phyloP scores from a whole-genome alignment of 208 protist genomes.

The Leptomonas seymouri region DNA sequence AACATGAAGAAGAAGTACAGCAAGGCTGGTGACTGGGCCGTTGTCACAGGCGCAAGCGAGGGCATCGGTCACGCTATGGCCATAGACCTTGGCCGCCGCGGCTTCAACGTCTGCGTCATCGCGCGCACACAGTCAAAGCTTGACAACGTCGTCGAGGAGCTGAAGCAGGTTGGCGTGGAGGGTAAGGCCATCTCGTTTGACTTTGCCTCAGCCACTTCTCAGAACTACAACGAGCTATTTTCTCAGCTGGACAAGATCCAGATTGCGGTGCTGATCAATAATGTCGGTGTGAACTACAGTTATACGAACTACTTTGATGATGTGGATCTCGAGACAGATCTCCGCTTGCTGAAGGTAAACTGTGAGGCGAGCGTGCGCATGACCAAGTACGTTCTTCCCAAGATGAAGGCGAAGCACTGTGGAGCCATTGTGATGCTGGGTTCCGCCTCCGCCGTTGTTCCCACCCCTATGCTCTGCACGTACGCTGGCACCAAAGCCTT shows the following conservation, averaged over 20 bases:
- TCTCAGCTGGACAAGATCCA: constrained; percentile 48
- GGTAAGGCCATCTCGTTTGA: constrained; percentile 85
- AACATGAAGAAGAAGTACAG: constrained; percentile 76
- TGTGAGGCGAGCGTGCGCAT: constrained; percentile 82
- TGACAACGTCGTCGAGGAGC: constrained; percentile 64
- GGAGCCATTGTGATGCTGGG: constrained; percentile 83
- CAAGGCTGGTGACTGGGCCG: constrained; percentile 83
- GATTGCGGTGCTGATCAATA: constrained; percentile 89
- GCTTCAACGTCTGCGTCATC: constrained; percentile 93
- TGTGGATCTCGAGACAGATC: constrained; percentile 57
- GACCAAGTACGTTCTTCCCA: constrained; percentile 80
- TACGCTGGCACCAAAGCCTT: constrained; percentile 92
- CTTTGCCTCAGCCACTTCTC: constrained; percentile 58
- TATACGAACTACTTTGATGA: constrained; percentile 93
- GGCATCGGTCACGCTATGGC: constrained; percentile 94
- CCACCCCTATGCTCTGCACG: constrained; percentile 76
- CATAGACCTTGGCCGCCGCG: constrained; percentile 86
- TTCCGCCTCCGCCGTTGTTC: constrained; percentile 72
- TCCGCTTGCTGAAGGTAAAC: constrained; percentile 90
- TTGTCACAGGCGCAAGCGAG: constrained; percentile 95
- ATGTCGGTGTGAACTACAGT: constrained; percentile 93
- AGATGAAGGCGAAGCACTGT: constrained; percentile 63
- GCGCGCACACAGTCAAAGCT: constrained; percentile 90
- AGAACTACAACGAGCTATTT: constrained; percentile 70
- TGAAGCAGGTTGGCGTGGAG: constrained; percentile 73